These are phyloP conservation scores for Annulohypoxylon nitens DNA, from an alignment of 495 filamentous ascomycete species.

Conservation along the genomic window DNA sequence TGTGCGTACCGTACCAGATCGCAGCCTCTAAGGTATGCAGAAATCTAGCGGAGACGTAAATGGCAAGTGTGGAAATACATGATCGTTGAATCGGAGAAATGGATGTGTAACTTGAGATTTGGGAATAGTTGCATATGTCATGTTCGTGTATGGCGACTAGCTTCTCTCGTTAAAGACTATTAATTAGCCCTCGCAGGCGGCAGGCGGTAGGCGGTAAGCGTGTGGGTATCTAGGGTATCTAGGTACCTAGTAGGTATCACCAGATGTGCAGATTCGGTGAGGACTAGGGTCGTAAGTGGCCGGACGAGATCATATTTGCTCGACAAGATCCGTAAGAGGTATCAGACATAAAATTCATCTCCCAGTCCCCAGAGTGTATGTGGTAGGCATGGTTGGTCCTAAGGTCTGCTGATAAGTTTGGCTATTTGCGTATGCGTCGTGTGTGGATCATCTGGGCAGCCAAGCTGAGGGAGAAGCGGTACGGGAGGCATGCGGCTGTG, in stretches of 20 bases:
- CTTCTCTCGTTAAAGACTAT: not conserved
- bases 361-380: conserved; percentile 8
- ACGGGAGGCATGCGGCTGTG: conserved; percentile 8
- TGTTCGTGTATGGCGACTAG: not conserved
- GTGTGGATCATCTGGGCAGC: conserved; percentile 32
- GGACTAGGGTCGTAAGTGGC: conserved; percentile 36
- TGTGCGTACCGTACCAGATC: not conserved
- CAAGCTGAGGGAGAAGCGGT: not conserved
- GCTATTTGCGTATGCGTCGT: conserved; percentile 1
- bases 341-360: conserved; percentile 7
- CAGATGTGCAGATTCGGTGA: conserved; percentile 35
- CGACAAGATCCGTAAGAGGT: conserved; percentile 2
- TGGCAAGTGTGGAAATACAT: not conserved
- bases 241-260: conserved; percentile 6
- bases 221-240: not conserved
- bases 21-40: not conserved
- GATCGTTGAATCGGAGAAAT: not conserved
- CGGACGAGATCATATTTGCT: not conserved
- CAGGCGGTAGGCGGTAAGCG: not conserved
- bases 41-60: not conserved
- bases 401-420: conserved; percentile 33
- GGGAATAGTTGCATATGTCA: not conserved
- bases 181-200: not conserved
- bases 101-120: not conserved
- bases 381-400: conserved; percentile 6